Conservation (phyloP, 768 basidiomycete species). For the Tricholoma sp. region DNA sequence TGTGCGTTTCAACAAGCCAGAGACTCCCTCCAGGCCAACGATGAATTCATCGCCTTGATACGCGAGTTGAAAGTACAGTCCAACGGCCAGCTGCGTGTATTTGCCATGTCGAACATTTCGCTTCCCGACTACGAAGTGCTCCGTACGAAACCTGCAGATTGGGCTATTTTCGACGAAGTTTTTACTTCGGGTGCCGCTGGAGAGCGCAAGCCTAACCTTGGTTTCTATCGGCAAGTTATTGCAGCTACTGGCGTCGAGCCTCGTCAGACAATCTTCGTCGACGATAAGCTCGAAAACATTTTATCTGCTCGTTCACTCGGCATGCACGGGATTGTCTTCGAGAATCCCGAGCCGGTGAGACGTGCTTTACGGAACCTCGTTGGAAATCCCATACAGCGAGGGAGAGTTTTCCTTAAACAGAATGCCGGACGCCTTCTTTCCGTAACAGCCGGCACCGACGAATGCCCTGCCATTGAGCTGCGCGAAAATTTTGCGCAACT, state of each 20-base stretch:
- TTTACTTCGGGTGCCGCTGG: constrained; percentile 49
- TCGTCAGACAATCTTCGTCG: constrained; percentile 45
- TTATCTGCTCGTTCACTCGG: constrained; percentile 53
- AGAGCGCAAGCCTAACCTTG: constrained; percentile 52
- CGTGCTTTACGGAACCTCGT: constrained; percentile 43
- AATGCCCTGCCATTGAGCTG: constrained; percentile 28
- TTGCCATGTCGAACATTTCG: constrained; percentile 59
- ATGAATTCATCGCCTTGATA: constrained; percentile 41
- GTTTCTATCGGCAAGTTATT: constrained; percentile 48
- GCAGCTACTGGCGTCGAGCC: constrained; percentile 40
- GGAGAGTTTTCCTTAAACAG: constrained; percentile 31
- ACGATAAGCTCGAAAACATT: constrained; percentile 58
- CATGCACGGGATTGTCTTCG: constrained; percentile 49
- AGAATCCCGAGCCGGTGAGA: constrained; percentile 33
- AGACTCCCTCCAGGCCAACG: constrained; percentile 40
- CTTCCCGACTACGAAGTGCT: constrained; percentile 44
- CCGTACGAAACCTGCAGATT: constrained; percentile 40
- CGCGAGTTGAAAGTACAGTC: constrained; percentile 38
- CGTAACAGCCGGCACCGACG: constrained; percentile 31
- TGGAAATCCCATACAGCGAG: constrained; percentile 42
- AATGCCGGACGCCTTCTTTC: constrained; percentile 40
- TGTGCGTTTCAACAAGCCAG: constrained; percentile 43
- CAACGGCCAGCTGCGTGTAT: constrained; percentile 32
- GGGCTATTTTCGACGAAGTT: constrained; percentile 42
- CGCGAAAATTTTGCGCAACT: constrained; percentile 57